phyloP scores from a whole-genome alignment of 208 protist genomes.

The Trypanosoma avium region DNA sequence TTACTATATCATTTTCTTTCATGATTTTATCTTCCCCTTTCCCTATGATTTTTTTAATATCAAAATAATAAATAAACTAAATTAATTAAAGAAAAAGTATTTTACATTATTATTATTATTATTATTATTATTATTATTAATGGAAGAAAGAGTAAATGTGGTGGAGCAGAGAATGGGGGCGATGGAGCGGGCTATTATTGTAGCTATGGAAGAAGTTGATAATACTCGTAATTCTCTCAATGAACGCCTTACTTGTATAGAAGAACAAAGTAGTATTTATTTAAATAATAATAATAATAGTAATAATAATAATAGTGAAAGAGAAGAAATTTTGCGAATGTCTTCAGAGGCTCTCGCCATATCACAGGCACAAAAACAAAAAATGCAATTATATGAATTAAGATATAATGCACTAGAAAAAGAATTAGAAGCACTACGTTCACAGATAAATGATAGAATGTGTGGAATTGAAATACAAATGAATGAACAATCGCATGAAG shows the following conservation, averaged over 20 bases:
- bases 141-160: slow-evolving; percentile 10
- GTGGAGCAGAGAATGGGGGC: slow-evolving; percentile 16
- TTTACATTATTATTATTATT: too few species aligned
- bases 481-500: too few species aligned
- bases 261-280: not conserved
- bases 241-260: not conserved
- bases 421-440: not conserved
- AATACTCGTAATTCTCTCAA: slow-evolving; percentile 6
- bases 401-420: not conserved
- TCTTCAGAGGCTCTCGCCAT: not conserved
- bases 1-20: not conserved
- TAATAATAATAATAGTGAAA: not conserved
- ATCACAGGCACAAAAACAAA: not conserved
- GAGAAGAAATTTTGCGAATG: not conserved
- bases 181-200: slow-evolving; percentile 14
- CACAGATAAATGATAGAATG: not conserved
- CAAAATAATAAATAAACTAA: too few species aligned
- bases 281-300: slow-evolving; percentile 1
- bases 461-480: not conserved
- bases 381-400: not conserved
- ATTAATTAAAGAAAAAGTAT: too few species aligned
- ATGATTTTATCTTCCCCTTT: not conserved
- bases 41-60: too few species aligned
- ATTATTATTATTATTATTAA: not conserved
- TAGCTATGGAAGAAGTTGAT: slow-evolving; percentile 20